Base-by-base conservation (phyloP, 768 basidiomycete genomes). In the Phallus indusiatus region DNA sequence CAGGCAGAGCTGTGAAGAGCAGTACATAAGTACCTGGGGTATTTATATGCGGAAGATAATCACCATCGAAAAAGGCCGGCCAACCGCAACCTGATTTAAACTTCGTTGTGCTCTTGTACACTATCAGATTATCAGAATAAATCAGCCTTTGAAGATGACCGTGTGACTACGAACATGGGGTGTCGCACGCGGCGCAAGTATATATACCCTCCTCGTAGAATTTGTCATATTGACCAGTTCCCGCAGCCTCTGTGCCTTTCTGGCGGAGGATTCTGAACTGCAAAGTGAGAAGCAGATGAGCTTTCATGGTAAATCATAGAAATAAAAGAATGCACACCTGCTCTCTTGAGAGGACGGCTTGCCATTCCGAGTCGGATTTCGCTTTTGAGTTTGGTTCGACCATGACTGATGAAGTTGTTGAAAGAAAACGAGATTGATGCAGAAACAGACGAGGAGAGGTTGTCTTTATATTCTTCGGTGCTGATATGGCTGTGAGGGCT, bases 11-110 rank as follows among this genome's bases (percentile, higher is more conserved):
- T 90, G 62, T 34, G 34, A 47, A 37, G 20, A 42, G 14, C 53
- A 16, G n/a, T 54, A 53, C 22, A 18, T 22, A 7, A 22, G 53
- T 10, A 36, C 20, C 28, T 7, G 14, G 35, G 36, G 47, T 59
- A 21, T n/a, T 24, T 17, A 18, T 18, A 11, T 20, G 22, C 22
- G 1, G 51, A 21, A 20, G n/a, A 17, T 18, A 34, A 73, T 59
- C 62, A 88, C 88, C 88, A 68, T 95, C 94, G 68, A 87, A 97
- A 79, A 96, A 97, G 0, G 94, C 91, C n/a, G 94, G 94, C 94
- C 94, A 97, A 21, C 94, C 94, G 66, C 91, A 95, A 8, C 92
- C 91, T 60, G 90, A 93, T 65, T 87, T 79, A 72, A 95, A 96
- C 73, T 96, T 96, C 63, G 91, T 93, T 24, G 76, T 77, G 66